These are phyloP conservation scores for Mortierella sp. DNA, from an alignment of 371 early-diverging fungal species.

Conservation along the genomic window DNA sequence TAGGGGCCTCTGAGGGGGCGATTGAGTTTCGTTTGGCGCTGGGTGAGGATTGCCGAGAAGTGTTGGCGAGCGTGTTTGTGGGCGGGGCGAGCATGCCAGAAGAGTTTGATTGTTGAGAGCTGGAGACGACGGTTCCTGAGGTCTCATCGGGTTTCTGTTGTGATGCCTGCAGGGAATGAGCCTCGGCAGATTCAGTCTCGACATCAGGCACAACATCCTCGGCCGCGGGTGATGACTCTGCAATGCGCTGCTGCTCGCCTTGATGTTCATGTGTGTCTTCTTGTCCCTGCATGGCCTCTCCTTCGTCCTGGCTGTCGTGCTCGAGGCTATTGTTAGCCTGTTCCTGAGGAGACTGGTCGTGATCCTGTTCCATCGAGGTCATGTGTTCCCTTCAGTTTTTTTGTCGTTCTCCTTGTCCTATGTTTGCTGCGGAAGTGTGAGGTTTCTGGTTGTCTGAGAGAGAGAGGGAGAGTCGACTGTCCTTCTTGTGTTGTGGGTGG, in stretches of 20 bases:
- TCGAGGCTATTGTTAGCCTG: not conserved
- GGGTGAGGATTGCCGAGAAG: conserved; percentile 31
- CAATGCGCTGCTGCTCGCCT: not conserved
- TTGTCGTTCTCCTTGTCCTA: not conserved
- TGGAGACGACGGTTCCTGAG: not conserved
- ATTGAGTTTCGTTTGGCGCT: conserved; percentile 27
- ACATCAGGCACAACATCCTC: conserved; percentile 3
- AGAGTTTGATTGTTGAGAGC: conserved; percentile 22
- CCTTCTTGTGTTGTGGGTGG: not conserved
- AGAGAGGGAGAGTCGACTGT: not conserved
- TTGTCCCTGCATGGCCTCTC: conserved; percentile 1
- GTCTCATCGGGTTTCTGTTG: not conserved
- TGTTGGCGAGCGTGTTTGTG: not conserved
- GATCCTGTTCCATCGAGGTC: conserved; percentile 10
- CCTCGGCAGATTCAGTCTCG: not conserved
- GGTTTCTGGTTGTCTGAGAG: not conserved
- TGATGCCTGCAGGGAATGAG: not conserved
- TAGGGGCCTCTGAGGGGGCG: conserved; percentile 17
- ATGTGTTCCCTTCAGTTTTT: not conserved
- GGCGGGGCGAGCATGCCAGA: conserved; percentile 21
- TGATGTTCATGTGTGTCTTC: not conserved
- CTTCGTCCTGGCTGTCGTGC: not conserved
- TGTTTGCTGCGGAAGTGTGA: not conserved
- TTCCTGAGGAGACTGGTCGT: conserved; percentile 9
- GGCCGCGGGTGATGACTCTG: conserved; percentile 9